Evolutionary conservation across 169 alveolate species (phyloP).

Genomic region (Plasmodium gonderi): DNA sequence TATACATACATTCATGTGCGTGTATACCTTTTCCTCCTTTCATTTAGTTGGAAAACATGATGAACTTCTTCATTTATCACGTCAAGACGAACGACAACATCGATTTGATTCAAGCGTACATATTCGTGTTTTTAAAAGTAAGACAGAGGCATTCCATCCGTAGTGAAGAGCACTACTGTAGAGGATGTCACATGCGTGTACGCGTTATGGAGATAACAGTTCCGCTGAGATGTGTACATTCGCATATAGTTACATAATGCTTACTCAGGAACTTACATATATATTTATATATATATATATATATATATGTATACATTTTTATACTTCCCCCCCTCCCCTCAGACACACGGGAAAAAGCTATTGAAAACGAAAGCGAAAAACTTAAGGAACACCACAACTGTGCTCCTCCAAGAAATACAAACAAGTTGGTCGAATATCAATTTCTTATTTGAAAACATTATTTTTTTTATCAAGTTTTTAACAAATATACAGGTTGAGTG

Average conservation of each 20-base stretch:
- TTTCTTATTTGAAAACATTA: conserved; percentile 66
- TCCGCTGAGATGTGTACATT: too few species aligned
- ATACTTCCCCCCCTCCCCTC: background rate
- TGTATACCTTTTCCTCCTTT: background rate
- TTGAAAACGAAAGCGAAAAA: conserved; percentile 43
- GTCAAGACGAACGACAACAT: conserved; percentile 71
- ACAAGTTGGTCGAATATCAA: conserved; percentile 60
- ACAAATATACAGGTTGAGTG: conserved; percentile 73
- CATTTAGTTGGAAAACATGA: conserved; percentile 68
- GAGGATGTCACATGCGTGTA: background rate
- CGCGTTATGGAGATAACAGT: background rate
- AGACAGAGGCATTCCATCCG: background rate
- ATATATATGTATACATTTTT: background rate
- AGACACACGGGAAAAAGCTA: conserved; percentile 68
- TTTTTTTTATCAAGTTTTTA: conserved; percentile 73
- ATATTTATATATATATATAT: background rate
- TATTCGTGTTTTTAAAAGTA: conserved; percentile 61
- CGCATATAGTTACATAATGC: too few species aligned
- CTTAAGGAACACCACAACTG: conserved; percentile 26
- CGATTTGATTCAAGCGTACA: conserved; percentile 64
- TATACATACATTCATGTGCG: background rate
- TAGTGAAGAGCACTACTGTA: background rate
- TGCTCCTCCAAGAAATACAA: conserved; percentile 59
- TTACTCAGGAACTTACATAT: too few species aligned
- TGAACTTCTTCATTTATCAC: conserved; percentile 70